A percentile compares a stretch with the other conserved stretches of the same genome.
phyloP scores from a whole-genome alignment of 176 grass and related monocot species.

The Hyparrhenia diplandra region DNA sequence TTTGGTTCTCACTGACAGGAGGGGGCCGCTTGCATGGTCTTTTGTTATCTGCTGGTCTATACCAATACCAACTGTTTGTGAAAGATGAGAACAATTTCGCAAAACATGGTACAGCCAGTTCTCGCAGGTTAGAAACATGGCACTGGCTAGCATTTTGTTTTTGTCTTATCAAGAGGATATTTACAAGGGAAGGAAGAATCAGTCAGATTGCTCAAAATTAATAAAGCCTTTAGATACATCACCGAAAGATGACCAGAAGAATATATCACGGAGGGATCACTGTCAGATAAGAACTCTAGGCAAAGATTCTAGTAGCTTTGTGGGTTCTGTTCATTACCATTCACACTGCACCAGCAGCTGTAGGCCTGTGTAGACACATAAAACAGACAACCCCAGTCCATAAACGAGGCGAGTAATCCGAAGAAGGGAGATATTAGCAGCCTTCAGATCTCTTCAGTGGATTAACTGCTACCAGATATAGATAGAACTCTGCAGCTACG shows the following conservation, averaged over 20 bases:
- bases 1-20: background rate
- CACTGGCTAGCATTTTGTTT: background rate
- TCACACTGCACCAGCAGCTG: background rate
- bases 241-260: background rate
- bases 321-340: background rate
- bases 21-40: background rate
- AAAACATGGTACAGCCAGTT: background rate
- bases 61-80: background rate
- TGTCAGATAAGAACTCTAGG: background rate
- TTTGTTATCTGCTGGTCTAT: background rate
- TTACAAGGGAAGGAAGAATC: background rate
- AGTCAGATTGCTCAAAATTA: background rate
- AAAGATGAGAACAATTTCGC: background rate
- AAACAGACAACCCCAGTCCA: background rate
- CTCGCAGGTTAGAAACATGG: no score
- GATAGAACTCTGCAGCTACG: background rate
- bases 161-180: background rate
- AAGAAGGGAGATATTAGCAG: background rate
- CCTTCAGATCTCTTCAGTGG: background rate
- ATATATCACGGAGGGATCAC: background rate
- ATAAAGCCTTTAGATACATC: background rate
- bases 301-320: background rate
- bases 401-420: background rate
- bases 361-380: no score
- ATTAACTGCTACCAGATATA: background rate